phyloP scores from a whole-genome alignment of 2,329 filamentous ascomycete genomes.

The Nakataea oryzae region DNA sequence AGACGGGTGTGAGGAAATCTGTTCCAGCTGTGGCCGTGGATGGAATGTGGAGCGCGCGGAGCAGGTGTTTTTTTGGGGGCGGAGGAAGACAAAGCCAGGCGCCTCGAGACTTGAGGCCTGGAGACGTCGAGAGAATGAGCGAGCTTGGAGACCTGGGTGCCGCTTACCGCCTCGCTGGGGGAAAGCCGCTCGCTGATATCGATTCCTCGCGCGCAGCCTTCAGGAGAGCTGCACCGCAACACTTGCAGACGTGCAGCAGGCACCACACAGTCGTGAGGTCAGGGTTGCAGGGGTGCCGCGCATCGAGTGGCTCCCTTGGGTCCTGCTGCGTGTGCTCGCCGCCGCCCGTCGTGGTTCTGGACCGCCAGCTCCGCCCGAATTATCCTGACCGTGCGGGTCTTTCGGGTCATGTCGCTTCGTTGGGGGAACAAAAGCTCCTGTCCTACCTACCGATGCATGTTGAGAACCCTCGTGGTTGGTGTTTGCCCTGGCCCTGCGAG shows the following conservation, averaged over 20 bases:
- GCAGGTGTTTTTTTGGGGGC: neutral
- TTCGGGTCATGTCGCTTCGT: neutral
- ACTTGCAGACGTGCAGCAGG: neutral
- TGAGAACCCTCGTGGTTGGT: neutral
- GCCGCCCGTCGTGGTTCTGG: neutral
- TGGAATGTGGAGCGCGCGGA: neutral
- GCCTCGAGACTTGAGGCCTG: neutral
- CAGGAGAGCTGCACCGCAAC: neutral
- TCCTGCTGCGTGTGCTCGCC: too few species aligned
- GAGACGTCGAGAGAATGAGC: neutral
- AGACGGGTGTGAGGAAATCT: neutral
- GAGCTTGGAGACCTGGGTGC: too few species aligned
- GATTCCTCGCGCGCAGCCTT: neutral
- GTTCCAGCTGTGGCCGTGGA: neutral
- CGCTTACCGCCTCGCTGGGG: neutral
- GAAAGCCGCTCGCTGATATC: neutral
- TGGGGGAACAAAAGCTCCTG: neutral
- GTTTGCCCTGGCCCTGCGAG: neutral
- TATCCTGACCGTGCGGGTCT: neutral
- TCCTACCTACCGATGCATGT: neutral
- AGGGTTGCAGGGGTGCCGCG: neutral
- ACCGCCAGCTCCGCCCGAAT: neutral
- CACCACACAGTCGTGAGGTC: neutral
- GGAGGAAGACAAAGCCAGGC: neutral
- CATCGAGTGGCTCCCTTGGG: neutral